Conservation (phyloP, 805 yeast species). For the Barnettozyma wickerhamii region DNA sequence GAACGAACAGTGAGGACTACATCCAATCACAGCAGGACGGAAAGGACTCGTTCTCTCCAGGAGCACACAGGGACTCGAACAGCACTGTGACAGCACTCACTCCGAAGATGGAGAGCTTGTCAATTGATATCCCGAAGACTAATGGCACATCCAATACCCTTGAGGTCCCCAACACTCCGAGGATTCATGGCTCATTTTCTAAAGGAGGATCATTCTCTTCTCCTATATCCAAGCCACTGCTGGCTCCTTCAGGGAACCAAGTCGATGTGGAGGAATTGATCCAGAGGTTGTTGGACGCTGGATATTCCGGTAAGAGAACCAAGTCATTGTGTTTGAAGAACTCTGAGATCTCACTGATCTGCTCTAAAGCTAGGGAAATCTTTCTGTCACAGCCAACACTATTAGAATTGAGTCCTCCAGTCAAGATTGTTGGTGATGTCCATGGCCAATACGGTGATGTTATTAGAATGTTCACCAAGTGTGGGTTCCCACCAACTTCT, state of each 20-base stretch:
- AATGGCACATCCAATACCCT: neutral
- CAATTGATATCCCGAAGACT: neutral
- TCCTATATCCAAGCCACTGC: constrained; percentile 23
- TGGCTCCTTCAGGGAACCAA: constrained; percentile 10
- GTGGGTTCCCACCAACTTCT: constrained; percentile 99
- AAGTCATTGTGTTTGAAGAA: constrained; percentile 84
- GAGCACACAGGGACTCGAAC: constrained; percentile 9
- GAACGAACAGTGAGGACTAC: constrained; percentile 37
- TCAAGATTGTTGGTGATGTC: constrained; percentile 93
- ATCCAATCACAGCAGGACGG: no score
- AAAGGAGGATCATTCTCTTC: constrained; percentile 20
- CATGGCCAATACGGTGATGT: constrained; percentile 98
- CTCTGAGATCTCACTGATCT: constrained; percentile 82
- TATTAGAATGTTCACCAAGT: constrained; percentile 92
- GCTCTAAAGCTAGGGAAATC: constrained; percentile 84
- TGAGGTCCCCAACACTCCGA: constrained; percentile 27
- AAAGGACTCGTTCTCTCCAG: no score
- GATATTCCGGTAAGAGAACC: constrained; percentile 91
- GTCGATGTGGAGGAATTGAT: constrained; percentile 81
- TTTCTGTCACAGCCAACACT: constrained; percentile 87
- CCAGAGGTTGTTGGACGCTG: constrained; percentile 90
- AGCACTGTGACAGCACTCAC: neutral
- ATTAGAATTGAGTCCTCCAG: constrained; percentile 82
- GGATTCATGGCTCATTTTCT: constrained; percentile 22
- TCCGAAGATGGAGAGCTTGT: neutral